phyloP scores from a whole-genome alignment of 176 grass and related monocot species.

The Alloteropsis semialata region DNA sequence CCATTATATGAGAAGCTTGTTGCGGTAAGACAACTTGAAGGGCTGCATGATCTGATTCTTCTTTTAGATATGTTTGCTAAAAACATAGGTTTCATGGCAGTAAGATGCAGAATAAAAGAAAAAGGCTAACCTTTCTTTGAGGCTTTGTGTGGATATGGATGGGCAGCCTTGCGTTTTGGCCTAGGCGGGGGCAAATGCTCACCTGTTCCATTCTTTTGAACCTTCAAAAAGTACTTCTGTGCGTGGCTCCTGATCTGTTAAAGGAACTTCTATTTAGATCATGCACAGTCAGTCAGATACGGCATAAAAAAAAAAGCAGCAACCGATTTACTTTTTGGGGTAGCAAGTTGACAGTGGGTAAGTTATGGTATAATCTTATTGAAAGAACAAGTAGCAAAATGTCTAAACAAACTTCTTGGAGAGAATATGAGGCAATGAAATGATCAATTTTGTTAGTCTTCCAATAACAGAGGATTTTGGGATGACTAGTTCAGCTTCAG shows the following conservation, averaged over 20 bases:
- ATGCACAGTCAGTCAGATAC: background rate
- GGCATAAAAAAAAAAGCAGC: background rate
- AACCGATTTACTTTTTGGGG: background rate
- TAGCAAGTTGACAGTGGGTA: background rate
- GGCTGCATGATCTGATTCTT: conserved; percentile 3
- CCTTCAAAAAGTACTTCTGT: conserved; percentile 92
- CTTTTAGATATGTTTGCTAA: background rate
- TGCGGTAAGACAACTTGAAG: conserved; percentile 25
- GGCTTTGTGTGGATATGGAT: conserved; percentile 97
- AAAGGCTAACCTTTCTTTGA: conserved; percentile 49
- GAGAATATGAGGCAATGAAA: background rate
- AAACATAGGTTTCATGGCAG: background rate
- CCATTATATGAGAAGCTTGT: conserved; percentile 44
- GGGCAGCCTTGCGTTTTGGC: conserved; percentile 84
- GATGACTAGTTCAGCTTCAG: background rate
- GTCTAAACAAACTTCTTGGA: background rate
- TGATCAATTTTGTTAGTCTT: background rate
- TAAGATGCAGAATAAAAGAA: background rate
- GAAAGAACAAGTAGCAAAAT: background rate
- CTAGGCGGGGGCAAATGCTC: conserved; percentile 91
- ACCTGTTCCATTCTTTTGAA: conserved; percentile 75
- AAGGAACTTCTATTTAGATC: conserved; percentile 40
- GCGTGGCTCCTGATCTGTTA: conserved; percentile 97
- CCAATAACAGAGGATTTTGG: too few species aligned
- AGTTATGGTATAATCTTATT: background rate